Evolutionary conservation across 441 rosid species (phyloP).

Genomic region (Brassica balearica): DNA sequence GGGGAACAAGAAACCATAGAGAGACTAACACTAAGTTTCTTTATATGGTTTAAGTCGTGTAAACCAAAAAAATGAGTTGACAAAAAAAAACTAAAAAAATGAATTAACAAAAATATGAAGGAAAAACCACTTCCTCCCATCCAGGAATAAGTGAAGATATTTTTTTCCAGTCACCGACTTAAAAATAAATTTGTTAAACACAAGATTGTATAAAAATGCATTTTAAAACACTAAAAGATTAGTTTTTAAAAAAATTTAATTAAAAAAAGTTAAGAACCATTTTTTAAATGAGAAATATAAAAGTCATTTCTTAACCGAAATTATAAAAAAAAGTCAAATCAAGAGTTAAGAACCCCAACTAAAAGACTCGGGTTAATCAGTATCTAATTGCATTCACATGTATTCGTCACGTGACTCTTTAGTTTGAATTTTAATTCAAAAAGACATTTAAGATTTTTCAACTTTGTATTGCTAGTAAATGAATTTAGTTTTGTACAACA

Average conservation of each 20-base stretch:
- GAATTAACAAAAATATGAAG: background rate
- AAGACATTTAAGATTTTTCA: background rate
- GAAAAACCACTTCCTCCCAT: background rate
- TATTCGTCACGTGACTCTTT: background rate
- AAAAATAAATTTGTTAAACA: background rate
- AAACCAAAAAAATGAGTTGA: background rate
- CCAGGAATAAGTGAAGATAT: background rate
- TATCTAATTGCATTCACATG: background rate
- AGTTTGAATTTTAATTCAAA: background rate
- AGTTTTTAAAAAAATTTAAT: too few relatives aligned
- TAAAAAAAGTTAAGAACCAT: too few relatives aligned
- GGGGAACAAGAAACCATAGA: background rate
- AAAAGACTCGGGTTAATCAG: too few relatives aligned
- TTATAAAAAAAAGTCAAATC: too few relatives aligned
- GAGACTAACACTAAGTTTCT: conserved; percentile 3
- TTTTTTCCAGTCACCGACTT: background rate
- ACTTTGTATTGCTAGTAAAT: background rate
- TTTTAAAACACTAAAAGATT: too few relatives aligned
- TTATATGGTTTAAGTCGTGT: background rate
- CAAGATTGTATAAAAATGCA: too few relatives aligned
- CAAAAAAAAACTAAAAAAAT: background rate
- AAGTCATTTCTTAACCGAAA: too few relatives aligned
- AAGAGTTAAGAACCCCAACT: too few relatives aligned
- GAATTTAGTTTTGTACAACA: background rate
- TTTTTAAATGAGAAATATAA: too few relatives aligned